phyloP scores from a whole-genome alignment of 2,329 filamentous ascomycete genomes.

The Leptosphaerulina australis region DNA sequence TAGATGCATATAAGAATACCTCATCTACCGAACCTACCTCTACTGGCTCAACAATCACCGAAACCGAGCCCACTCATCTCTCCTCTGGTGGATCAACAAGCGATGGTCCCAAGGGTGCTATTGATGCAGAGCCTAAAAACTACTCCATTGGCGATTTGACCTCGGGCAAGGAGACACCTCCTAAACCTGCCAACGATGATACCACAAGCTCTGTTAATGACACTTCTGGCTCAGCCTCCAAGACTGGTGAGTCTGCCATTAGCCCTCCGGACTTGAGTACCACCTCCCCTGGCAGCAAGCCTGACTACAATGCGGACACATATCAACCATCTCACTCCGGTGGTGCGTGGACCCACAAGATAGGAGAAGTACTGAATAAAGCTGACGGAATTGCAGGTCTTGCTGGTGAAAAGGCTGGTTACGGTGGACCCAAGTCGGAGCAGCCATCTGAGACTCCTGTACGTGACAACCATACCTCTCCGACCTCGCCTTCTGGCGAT shows the following conservation, averaged over 20 bases:
- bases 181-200: constrained; percentile 50
- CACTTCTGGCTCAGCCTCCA: constrained; percentile 15
- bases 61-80: constrained; percentile 1
- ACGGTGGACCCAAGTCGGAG: constrained; percentile 37
- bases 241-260: constrained; percentile 21
- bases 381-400: constrained; percentile 55
- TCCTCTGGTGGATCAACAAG: constrained; percentile 6
- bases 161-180: constrained; percentile 60
- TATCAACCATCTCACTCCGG: constrained; percentile 10
- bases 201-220: constrained; percentile 11
- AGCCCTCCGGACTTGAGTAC: constrained; percentile 16
- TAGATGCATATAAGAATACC: constrained; percentile 13
- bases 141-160: constrained; percentile 17
- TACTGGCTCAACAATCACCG: constrained; percentile 4
- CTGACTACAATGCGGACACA: constrained; percentile 14
- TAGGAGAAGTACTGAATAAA: constrained; percentile 30
- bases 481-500: constrained; percentile 19
- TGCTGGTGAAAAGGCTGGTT: constrained; percentile 60
- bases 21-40: constrained; percentile 1
- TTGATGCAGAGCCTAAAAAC: constrained; percentile 13
- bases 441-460: constrained; percentile 19
- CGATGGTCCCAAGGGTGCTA: constrained; percentile 7
- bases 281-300: constrained; percentile 15
- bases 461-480: constrained; percentile 7
- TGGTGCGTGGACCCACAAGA: constrained; percentile 34